A percentile compares a stretch with the other conserved stretches of the same genome.
Evolutionary conservation across 345 rosid genomes (phyloP).

Genomic region (Firmiana major): DNA sequence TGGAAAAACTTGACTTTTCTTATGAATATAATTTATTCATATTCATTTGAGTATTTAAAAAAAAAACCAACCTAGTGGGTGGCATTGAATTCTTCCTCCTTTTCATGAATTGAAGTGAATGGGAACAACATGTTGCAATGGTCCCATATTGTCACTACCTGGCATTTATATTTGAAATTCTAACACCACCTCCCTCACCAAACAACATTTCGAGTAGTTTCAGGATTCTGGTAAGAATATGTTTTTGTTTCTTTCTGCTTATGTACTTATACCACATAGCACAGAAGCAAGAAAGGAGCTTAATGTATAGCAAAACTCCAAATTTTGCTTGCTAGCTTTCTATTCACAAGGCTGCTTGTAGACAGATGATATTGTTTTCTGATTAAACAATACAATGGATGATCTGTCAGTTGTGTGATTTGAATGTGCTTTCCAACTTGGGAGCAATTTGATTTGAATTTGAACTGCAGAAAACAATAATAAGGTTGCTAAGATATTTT

Average conservation of each 20-base stretch:
- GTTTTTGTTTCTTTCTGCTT: slow-evolving; percentile 18
- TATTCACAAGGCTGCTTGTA: not conserved
- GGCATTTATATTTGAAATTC: slow-evolving; percentile 20
- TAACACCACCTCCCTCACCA: slow-evolving; percentile 19
- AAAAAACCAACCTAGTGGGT: no score
- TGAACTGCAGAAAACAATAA: slow-evolving; percentile 1
- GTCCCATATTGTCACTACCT: slow-evolving; percentile 16
- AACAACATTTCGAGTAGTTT: slow-evolving; percentile 24
- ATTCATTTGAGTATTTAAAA: no score
- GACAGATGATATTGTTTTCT: not conserved
- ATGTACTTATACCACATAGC: not conserved
- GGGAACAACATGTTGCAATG: slow-evolving; percentile 14
- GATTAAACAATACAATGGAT: not conserved
- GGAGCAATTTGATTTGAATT: not conserved
- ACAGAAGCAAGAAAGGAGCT: slow-evolving; percentile 14
- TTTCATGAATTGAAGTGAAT: slow-evolving; percentile 25
- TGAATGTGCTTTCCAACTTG: slow-evolving; percentile 3
- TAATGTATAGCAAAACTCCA: not conserved
- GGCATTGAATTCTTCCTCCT: slow-evolving; percentile 23
- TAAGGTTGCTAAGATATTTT: slow-evolving; percentile 2
- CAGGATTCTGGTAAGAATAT: slow-evolving; percentile 12
- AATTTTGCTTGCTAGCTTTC: not conserved
- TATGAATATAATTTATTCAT: not conserved
- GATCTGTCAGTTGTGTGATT: slow-evolving; percentile 13
- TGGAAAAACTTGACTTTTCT: slow-evolving; percentile 1